Base-by-base conservation (phyloP, 2,329 filamentous ascomycete species). In the Colletotrichum sidae region DNA sequence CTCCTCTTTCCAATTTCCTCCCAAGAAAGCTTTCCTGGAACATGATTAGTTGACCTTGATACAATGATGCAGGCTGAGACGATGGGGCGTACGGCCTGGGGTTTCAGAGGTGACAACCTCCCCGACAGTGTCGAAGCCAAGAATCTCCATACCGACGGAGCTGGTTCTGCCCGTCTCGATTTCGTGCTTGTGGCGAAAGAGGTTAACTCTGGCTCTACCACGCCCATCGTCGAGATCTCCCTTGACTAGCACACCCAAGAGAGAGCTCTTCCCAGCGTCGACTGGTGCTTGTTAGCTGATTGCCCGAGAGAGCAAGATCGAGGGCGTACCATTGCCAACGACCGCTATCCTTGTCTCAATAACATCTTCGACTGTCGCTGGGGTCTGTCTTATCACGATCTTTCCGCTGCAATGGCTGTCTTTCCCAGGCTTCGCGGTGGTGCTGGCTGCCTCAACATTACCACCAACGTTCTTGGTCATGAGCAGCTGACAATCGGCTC, bases 101-200 rank as follows among this genome's bases (percentile, higher is more conserved):
- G 90, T 91, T 64, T 91, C 91, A 44, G 92, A 95, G 13, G 89
- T 88, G 13, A 98, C 87, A 35, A 97, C 91, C 34, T 94, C 88
- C 35, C 96, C 95, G 60, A 87, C 86, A 55, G 91, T 93, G 77
- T 98, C 94, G 72, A 97, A 99, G 2, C 96, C 96, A 91, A 98
- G 94, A 67, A 98, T 98, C 78, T 99, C 96, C 94, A 98, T 96
- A 46, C 96, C 95, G 0, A 99, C 96, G 0, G 94, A 97, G 75
- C 93, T 97, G 9, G 96, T 99, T 69, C 96, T 87, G 2, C 96
- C 96, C 51, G 92, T 96, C 79, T 99, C 96, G 45, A 98, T 92
- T 79, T 99, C 96, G 74, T 99, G 96, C 79, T 99, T 98, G 78
- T 99, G 96, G 13, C 96, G 88, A 80, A 99, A 99, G 11, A 99